Base-by-base conservation (phyloP, 352 stramenopile species). In the Phytopythium ostracodes region DNA sequence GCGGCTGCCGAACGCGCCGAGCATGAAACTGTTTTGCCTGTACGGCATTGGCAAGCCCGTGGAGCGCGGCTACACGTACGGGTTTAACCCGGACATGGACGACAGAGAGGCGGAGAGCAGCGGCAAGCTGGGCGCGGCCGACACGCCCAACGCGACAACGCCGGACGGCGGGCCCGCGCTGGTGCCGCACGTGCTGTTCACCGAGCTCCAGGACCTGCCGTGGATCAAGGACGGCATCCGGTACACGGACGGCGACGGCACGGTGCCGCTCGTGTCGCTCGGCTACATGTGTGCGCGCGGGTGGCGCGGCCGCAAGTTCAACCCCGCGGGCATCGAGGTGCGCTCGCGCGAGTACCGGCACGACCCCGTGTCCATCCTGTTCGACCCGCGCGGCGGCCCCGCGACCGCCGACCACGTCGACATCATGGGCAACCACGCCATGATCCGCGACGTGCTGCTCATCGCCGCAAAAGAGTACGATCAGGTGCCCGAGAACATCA, bases 21-120 rank as follows among this genome's bases (percentile, higher is more conserved):
- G 86, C 36, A 77, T 98, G 65, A 98, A 97, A 59, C 76, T 98
- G 20, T 98, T 97, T 63, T 99, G 96, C 51, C 71, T 98, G 11
- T 98, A 99, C 75, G 96, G 96, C 50, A 78, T 96, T 18, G 92
- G 92, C 55, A 84, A 97, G 15, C 82, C 89, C 24, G 97, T 95
- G 7, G 88, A 96, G 62, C 84, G 88, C 40, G 81, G 79, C 59
- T 96, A 96, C 66, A 72, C 85, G 33, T 95, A 94, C 53, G 71
- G 72, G 31, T 59, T 57, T 14, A 92, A 89, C 57, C 66, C 51
- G 0, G 68, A 75, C 4, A 70, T 79, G 33, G 79, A 81, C 29
- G 70, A 71, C 18, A 58, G 59, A 11, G 61, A 25, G 27, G 68
- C 49, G 17, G 4, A 40, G 49, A 56, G 49, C 25, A 40, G 49